Evolutionary conservation across 768 basidiomycete genomes (phyloP), one percentile per base, ranked within the genome.

Genomic region (Boletus rubropictus): DNA sequence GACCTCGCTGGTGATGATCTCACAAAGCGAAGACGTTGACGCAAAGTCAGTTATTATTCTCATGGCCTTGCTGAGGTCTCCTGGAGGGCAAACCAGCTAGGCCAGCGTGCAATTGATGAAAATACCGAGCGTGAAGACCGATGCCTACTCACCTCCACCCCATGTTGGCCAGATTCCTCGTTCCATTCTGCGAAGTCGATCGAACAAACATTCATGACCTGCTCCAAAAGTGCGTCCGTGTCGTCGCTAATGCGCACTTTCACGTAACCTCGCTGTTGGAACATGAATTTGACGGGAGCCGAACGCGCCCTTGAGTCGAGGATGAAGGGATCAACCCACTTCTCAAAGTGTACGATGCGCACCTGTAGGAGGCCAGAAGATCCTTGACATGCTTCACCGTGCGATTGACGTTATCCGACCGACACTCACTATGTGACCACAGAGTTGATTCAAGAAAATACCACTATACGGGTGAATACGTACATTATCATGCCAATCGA

Each of bases 401-500:
- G 27, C 84, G 76, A 52, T 78, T 82, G 37, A 70, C 63, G 54
- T 85, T 86, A 58, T 84, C 76, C n/a, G 81, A 78, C 34, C 78
- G 62, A 54, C 78, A 81, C 53, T 81, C 79, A 61, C 80, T 81
- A 54, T 48, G 57, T 44, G 42, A 36, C 51, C 44, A 43, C 20
- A 41, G 35, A 36, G 61, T 54, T 51, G 65, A 63, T 52, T 24
- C 7, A 29, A 47, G 21, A 39, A 31, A 31, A 37, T 22, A 37
- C 17, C 17, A 31, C n/a, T 14, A 22, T 18, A 21, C 24, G 8
- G n/a, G 22, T 11, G 10, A 22, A 18, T 27, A 68, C 81, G 67
- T 58, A 82, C 84, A 85, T 75, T 42, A 86, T 70, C 24, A 86
- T 56, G 1, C 81, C 84, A 43, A 83, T 73, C n/a, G 75, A 69